phyloP scores from a whole-genome alignment of 768 basidiomycete genomes.

The Trametes villosa region DNA sequence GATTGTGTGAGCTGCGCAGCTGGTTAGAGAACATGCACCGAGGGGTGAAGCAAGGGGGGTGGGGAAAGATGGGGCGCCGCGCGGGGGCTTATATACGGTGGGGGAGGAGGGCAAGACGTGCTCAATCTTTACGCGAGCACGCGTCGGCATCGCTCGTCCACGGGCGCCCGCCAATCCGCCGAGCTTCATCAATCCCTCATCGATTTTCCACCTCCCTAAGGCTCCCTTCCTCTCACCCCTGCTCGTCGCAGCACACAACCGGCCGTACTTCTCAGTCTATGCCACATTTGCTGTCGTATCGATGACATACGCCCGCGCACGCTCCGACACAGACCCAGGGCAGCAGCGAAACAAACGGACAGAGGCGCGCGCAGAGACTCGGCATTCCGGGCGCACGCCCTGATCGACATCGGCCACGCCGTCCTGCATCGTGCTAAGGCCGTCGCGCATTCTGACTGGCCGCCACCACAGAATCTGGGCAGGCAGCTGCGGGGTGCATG shows the following conservation, averaged over 20 bases:
- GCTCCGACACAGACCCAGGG: too few relatives aligned
- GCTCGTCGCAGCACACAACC: not conserved
- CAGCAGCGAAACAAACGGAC: too few relatives aligned
- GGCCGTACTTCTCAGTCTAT: too few relatives aligned
- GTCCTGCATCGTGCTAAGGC: too few relatives aligned
- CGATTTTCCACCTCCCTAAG: not conserved
- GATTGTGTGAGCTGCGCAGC: slow-evolving; percentile 87
- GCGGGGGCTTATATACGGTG: slow-evolving; percentile 11
- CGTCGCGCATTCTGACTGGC: not conserved
- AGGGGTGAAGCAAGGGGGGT: slow-evolving; percentile 11
- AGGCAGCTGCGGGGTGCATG: too few relatives aligned
- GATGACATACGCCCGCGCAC: too few relatives aligned
- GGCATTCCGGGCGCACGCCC: too few relatives aligned
- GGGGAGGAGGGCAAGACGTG: not conserved
- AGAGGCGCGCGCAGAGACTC: too few relatives aligned
- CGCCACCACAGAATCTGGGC: not conserved
- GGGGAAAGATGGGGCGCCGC: not conserved
- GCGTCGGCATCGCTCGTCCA: too few relatives aligned
- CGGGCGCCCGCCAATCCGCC: not conserved
- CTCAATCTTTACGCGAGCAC: slow-evolving; percentile 2
- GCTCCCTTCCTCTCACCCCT: not conserved
- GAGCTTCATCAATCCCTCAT: not conserved
- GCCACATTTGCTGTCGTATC: too few relatives aligned
- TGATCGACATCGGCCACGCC: too few relatives aligned
- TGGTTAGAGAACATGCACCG: slow-evolving; percentile 95